phyloP scores from a whole-genome alignment of 2,329 filamentous ascomycete species.

The Blastomyces emzantsi region DNA sequence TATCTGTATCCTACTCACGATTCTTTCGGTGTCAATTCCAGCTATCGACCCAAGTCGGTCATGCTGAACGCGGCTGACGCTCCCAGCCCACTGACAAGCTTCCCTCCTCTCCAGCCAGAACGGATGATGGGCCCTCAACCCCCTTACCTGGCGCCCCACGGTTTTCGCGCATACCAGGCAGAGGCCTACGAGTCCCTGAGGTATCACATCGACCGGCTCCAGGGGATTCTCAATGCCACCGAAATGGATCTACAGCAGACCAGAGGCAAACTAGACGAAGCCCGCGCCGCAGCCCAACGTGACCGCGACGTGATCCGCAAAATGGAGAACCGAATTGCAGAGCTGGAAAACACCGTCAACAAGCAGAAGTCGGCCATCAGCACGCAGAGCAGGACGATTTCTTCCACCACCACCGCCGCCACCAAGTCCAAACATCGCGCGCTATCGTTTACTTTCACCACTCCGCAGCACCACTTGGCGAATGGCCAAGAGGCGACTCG shows the following conservation, averaged over 20 bases:
- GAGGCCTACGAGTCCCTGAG: neutral
- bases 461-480: neutral
- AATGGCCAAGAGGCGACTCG: neutral
- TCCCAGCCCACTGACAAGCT: neutral
- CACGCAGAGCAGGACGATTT: slow-evolving; percentile 24
- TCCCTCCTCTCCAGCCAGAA: neutral
- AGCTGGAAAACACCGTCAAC: slow-evolving; percentile 17
- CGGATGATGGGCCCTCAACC: neutral
- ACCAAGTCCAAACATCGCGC: neutral
- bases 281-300: slow-evolving; percentile 7
- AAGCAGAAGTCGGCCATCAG: slow-evolving; percentile 22
- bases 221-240: slow-evolving; percentile 3
- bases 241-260: slow-evolving; percentile 10
- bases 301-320: slow-evolving; percentile 11
- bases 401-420: slow-evolving; percentile 15
- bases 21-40: neutral
- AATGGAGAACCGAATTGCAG: slow-evolving; percentile 14
- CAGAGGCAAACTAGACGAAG: slow-evolving; percentile 13
- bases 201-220: slow-evolving; percentile 2
- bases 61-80: neutral
- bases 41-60: neutral
- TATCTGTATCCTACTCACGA: neutral
- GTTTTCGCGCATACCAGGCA: neutral
- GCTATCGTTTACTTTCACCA: slow-evolving; percentile 1
- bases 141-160: neutral